Base-by-base conservation (phyloP, 2,329 filamentous ascomycete species). In the Juglanconis juglandina region DNA sequence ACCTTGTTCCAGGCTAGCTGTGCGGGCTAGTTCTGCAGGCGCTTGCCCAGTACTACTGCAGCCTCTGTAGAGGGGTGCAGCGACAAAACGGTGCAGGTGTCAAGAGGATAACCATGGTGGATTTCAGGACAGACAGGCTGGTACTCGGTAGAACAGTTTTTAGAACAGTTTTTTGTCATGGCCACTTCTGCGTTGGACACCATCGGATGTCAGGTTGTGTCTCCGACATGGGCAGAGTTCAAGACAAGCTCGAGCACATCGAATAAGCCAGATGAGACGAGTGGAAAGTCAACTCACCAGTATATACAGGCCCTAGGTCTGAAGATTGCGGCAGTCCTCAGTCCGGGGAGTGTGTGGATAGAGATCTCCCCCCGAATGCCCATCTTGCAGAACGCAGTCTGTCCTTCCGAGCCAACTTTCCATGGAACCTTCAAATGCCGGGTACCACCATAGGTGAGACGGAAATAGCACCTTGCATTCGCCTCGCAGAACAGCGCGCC, bases 61-160 rank as follows among this genome's bases (percentile, higher is more conserved):
- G 42, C 53, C 37, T 52, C 42, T 33, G 34, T 35, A 34, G 39
- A 53, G 49, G 53, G 48, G 48, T 60, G 58, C 58, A 57, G 58
- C 58, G 53, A 60, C 53, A 60, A 57, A 53, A 60, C 53, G 17
- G 17, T 10, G 49, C n/a, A 30, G 52, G 57, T 55, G 35, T 59
- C 57, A 59, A 54, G 57, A 24, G 5, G 41, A 48, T 14, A 53
- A 35, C 24, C 24, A 24, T 17, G 33, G 41, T 11, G 37, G 34
- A 13, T n/a, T 14, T 51, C 32, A 35, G 33, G 24, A 51, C 9
- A 17, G 6, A 24, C 13, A 39, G 32, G 14, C 9, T 50, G 32
- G 48, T 35, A 14, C 11, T 50, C 11, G 48, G 30, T 17, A 34
- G 48, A 50, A 24, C 24, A 24, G 24, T 2, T 17, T 6, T 50